Conservation (phyloP, 2,329 filamentous ascomycete species). For the Neodidymelliopsis sp. region DNA sequence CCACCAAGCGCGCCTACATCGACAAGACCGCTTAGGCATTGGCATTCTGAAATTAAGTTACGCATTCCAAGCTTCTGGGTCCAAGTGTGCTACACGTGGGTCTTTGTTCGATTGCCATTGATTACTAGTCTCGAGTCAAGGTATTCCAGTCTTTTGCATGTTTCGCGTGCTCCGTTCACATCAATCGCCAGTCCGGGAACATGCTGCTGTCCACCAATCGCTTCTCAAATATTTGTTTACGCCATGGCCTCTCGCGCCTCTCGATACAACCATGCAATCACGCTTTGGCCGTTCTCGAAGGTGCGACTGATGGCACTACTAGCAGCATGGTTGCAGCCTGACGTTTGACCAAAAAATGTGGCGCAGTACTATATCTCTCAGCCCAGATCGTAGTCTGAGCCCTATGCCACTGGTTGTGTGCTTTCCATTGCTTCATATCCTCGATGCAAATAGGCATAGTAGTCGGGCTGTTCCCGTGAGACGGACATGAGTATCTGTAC, state of each 20-base stretch:
- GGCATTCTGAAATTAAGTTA: not conserved
- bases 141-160: not conserved
- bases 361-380: no score
- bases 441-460: no score
- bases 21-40: conserved; percentile 27
- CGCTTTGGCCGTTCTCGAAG: no score
- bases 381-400: no score
- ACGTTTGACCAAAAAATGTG: no score
- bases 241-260: not conserved
- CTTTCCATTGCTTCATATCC: no score
- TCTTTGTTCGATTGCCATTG: conserved; percentile 14
- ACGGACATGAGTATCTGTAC: no score
- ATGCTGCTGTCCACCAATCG: not conserved
- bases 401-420: no score
- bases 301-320: not conserved
- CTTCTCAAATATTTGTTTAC: not conserved
- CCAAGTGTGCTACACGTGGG: conserved; percentile 19
- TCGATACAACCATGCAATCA: no score
- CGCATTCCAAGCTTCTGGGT: not conserved
- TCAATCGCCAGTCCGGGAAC: not conserved
- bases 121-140: not conserved
- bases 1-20: conserved; percentile 19
- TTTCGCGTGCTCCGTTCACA: conserved; percentile 4
- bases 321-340: not conserved
- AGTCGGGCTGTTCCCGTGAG: no score